Evolutionary conservation across 768 basidiomycete genomes (phyloP), one percentile per base, ranked within the genome.

Genomic region (Multifurca ochricompacta): DNA sequence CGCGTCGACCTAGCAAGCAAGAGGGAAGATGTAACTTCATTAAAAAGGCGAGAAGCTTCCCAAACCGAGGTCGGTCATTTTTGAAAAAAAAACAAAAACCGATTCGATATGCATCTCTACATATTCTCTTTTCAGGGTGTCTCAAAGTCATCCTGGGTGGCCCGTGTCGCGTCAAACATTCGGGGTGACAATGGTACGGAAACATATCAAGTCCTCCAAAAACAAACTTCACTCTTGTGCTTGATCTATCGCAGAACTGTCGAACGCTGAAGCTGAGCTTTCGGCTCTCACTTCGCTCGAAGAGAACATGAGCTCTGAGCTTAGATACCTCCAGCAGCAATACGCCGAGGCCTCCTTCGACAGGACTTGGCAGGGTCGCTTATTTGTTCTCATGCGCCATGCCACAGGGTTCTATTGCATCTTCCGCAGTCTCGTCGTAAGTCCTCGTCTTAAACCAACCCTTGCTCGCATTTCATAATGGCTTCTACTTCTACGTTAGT

Each of bases 1-100:
- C 75, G 77, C n/a, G 74, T 72, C 43, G 85, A 89, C 63, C 69
- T 87, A 14, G 65, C 63, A 4, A 64, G 71, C 21, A 64, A 76
- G 37, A 67, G 70, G 39, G 64, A 57, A 4, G 73, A 74, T 13
- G 19, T 61, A 8, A 37, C 41, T 5, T 36, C 36, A 11, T 64
- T 71, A 6, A 61, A 65, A 43, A 60, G 64, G 27, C 59, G 70
- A 25, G 64, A 70, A 32, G 66, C 61, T 13, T 56, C 64, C 1
- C 62, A 45, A 31, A 8, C 49, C 16, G 60, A 70, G 64, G 66
- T 68, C 25, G 25, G 59, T 27, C 16, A n/a, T n/a, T n/a, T n/a
- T n/a, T n/a, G n/a, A n/a, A n/a, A n/a, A n/a, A n/a, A n/a, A 4
- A 6, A 23, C 25, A 28, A 27, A 14, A 32, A n/a, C 2, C 36